Percentiles rank a stretch among this genome's conserved stretches.
Evolutionary conservation across 1,284 basidiomycete species (phyloP).

Genomic region (Mycosarcoma maydis): DNA sequence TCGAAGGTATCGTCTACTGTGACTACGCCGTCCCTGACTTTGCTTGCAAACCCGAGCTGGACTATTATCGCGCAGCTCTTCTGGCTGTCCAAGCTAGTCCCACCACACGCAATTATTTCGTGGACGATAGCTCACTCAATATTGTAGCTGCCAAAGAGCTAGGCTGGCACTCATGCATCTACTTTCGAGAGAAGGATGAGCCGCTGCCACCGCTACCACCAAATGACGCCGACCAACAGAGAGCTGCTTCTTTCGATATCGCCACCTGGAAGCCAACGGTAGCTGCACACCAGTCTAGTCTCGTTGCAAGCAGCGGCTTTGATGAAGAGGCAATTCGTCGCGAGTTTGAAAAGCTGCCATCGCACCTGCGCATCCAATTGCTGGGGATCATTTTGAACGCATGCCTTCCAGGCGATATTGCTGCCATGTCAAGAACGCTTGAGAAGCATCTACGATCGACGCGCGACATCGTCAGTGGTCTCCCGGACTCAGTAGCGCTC

Average conservation of each 20-base stretch:
- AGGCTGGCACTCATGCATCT: slow-evolving; percentile 61
- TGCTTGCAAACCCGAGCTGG: slow-evolving; percentile 80
- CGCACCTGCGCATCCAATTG: slow-evolving; percentile 41
- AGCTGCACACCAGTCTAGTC: not conserved
- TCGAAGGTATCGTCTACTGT: slow-evolving; percentile 84
- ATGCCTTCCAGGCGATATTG: slow-evolving; percentile 54
- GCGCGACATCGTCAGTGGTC: slow-evolving; percentile 80
- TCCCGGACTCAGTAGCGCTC: slow-evolving; percentile 76
- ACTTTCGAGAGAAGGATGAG: slow-evolving; percentile 53
- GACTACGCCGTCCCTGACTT: slow-evolving; percentile 78
- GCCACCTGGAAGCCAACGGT: slow-evolving; percentile 11
- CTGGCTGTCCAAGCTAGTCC: slow-evolving; percentile 35
- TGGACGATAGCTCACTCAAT: slow-evolving; percentile 64
- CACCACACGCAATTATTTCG: slow-evolving; percentile 54
- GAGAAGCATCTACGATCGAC: slow-evolving; percentile 82
- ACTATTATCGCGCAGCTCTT: slow-evolving; percentile 58
- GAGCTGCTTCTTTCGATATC: slow-evolving; percentile 25
- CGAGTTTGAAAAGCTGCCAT: slow-evolving; percentile 40
- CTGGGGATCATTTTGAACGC: slow-evolving; percentile 52
- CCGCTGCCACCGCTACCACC: slow-evolving; percentile 7
- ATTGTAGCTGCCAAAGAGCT: slow-evolving; percentile 55
- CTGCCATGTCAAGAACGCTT: slow-evolving; percentile 69
- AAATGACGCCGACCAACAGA: slow-evolving; percentile 16
- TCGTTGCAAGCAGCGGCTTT: slow-evolving; percentile 14
- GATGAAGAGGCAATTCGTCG: slow-evolving; percentile 42